Conservation (phyloP, 257 asterid species). For the Nicotiana otophora region DNA sequence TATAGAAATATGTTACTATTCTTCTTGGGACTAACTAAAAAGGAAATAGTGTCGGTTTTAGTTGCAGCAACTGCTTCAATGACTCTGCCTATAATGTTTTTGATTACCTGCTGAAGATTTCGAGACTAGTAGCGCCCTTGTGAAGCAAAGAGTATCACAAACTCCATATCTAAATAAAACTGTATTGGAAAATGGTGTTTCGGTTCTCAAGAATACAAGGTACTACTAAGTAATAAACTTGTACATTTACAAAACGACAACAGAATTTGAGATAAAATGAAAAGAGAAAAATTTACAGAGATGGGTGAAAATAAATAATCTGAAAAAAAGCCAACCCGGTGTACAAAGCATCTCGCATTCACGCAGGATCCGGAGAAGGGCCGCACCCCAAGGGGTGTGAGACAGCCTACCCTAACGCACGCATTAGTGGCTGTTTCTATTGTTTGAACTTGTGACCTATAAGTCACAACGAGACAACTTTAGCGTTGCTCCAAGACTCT, state of each 20-base stretch:
- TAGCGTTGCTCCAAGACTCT: too few relatives aligned
- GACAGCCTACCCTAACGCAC: too few relatives aligned
- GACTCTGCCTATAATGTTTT: slow-evolving; percentile 76
- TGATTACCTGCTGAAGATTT: slow-evolving; percentile 84
- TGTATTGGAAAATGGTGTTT: slow-evolving; percentile 17
- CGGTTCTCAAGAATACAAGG: neutral
- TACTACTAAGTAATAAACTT: neutral
- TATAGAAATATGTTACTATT: too few relatives aligned
- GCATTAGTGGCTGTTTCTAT: too few relatives aligned
- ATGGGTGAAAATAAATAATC: neutral
- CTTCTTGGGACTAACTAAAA: too few relatives aligned
- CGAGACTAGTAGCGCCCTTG: slow-evolving; percentile 90
- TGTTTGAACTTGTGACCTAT: too few relatives aligned
- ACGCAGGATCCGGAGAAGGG: too few relatives aligned
- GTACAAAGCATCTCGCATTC: too few relatives aligned
- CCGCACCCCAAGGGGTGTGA: too few relatives aligned
- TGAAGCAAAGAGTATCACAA: slow-evolving; percentile 83
- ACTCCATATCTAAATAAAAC: slow-evolving; percentile 98
- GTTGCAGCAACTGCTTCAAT: slow-evolving; percentile 82
- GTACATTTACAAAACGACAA: neutral
- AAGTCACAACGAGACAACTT: too few relatives aligned
- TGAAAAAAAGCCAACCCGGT: too few relatives aligned
- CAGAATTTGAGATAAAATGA: neutral
- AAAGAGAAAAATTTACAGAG: neutral
- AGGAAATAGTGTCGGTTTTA: slow-evolving; percentile 26